A percentile compares a stretch with the other conserved stretches of the same genome.
Evolutionary conservation across 768 basidiomycete species (phyloP).

Genomic region (Daedalea quercina): DNA sequence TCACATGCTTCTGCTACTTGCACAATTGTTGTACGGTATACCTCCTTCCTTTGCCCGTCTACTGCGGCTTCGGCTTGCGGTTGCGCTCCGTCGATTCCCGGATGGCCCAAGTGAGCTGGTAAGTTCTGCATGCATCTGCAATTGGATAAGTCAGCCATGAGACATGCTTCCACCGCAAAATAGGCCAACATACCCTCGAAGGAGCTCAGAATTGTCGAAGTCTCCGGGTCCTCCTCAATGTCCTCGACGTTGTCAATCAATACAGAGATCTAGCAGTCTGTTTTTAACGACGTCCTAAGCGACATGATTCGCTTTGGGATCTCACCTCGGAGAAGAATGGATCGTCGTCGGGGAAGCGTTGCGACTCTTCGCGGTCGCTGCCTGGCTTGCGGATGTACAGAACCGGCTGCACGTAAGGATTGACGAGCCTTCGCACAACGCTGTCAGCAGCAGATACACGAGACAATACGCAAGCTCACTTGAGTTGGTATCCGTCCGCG

Average conservation of each 20-base stretch:
- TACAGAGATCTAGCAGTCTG: conserved; percentile 51
- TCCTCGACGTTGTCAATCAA: conserved; percentile 87
- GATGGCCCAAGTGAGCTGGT: conserved; percentile 93
- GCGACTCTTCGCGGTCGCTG: conserved; percentile 65
- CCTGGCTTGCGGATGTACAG: conserved; percentile 83
- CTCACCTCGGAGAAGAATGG: conserved; percentile 87
- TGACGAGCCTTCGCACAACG: conserved; percentile 55
- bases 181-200: conserved; percentile 62
- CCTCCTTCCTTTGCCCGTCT: neutral
- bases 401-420: conserved; percentile 90
- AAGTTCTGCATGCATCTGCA: conserved; percentile 79
- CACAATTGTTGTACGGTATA: too few relatives aligned
- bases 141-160: conserved; percentile 1
- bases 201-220: conserved; percentile 70
- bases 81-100: conserved; percentile 70
- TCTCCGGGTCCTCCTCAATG: conserved; percentile 81
- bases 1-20: too few relatives aligned
- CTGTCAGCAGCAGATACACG: conserved; percentile 4
- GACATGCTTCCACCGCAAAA: neutral
- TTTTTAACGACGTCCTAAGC: neutral
- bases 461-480: conserved; percentile 35
- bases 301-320: neutral
- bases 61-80: conserved; percentile 25
- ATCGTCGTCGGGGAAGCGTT: conserved; percentile 76
- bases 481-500: conserved; percentile 87